Percentiles rank a stretch among this genome's conserved stretches.
Evolutionary conservation across 306 rosid species (phyloP).

Genomic region (Betula pendula): DNA sequence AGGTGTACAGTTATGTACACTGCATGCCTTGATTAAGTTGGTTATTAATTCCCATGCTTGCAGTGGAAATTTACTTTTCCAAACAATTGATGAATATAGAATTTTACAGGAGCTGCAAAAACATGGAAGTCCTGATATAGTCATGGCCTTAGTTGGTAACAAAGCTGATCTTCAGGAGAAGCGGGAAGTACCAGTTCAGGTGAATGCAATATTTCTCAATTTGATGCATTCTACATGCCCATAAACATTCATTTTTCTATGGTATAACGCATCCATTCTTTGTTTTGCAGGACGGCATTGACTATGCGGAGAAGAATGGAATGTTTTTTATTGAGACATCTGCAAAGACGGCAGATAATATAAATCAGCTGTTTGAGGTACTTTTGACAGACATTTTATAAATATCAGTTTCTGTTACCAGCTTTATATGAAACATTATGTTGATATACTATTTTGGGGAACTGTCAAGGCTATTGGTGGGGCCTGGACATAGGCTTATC

Average conservation of each 20-base stretch:
- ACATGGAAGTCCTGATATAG: constrained; percentile 92
- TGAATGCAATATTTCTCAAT: constrained; percentile 32
- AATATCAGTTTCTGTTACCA: neutral
- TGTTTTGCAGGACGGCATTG: constrained; percentile 70
- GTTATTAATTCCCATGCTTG: constrained; percentile 4
- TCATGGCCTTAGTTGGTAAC: constrained; percentile 92
- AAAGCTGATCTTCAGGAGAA: constrained; percentile 94
- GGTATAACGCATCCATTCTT: neutral
- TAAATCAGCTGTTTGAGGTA: constrained; percentile 97
- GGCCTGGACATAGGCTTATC: neutral
- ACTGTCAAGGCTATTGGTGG: neutral
- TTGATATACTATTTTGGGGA: neutral
- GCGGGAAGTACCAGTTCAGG: constrained; percentile 82
- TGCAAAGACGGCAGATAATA: constrained; percentile 97
- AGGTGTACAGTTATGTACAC: neutral
- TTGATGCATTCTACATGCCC: constrained; percentile 1
- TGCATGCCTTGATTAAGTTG: neutral
- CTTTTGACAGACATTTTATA: constrained; percentile 14
- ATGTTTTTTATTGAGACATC: constrained; percentile 99
- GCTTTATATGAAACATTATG: neutral
- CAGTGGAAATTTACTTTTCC: constrained; percentile 16
- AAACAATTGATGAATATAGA: constrained; percentile 29
- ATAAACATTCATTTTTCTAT: constrained; percentile 15
- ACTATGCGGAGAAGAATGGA: constrained; percentile 90
- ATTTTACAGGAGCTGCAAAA: constrained; percentile 81